Evolutionary conservation across 495 filamentous ascomycete species (phyloP).

Genomic region (Penicillium pancosmium): DNA sequence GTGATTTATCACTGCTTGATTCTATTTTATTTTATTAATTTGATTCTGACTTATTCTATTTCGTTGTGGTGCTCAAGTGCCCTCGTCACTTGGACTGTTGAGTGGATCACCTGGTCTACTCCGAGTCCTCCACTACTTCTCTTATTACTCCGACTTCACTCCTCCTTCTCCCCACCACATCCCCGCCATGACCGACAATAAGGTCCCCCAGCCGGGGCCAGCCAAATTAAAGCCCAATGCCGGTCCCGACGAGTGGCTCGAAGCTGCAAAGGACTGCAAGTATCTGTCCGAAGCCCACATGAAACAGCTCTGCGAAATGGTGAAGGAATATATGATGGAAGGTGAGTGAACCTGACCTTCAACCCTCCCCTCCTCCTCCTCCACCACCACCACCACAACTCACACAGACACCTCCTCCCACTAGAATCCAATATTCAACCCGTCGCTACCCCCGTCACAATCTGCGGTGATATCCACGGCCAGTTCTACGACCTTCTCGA

Average conservation of each 20-base stretch:
- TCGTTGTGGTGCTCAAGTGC: too few species aligned
- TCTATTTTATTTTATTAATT: background rate
- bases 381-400: background rate
- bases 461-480: slow-evolving; percentile 98
- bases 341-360: slow-evolving; percentile 50
- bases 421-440: slow-evolving; percentile 97
- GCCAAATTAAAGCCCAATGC: slow-evolving; percentile 80
- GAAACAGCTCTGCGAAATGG: slow-evolving; percentile 98
- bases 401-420: background rate
- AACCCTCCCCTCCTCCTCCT: background rate
- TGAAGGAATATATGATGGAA: slow-evolving; percentile 98
- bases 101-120: background rate
- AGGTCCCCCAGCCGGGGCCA: slow-evolving; percentile 85
- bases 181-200: slow-evolving; percentile 49
- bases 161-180: slow-evolving; percentile 11
- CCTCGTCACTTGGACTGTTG: too few species aligned
- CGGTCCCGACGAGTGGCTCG: slow-evolving; percentile 94
- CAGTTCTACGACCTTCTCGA: slow-evolving; percentile 99
- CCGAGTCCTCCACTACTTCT: slow-evolving; percentile 6
- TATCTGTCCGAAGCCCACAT: slow-evolving; percentile 94
- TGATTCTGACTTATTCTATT: too few species aligned
- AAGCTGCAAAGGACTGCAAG: slow-evolving; percentile 93
- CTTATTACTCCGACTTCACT: slow-evolving; percentile 6
- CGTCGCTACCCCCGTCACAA: slow-evolving; percentile 92
- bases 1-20: background rate